These are phyloP conservation scores for Plectosphaerella cucumerina DNA, from an alignment of 2,329 filamentous ascomycete species.

Conservation along the genomic window DNA sequence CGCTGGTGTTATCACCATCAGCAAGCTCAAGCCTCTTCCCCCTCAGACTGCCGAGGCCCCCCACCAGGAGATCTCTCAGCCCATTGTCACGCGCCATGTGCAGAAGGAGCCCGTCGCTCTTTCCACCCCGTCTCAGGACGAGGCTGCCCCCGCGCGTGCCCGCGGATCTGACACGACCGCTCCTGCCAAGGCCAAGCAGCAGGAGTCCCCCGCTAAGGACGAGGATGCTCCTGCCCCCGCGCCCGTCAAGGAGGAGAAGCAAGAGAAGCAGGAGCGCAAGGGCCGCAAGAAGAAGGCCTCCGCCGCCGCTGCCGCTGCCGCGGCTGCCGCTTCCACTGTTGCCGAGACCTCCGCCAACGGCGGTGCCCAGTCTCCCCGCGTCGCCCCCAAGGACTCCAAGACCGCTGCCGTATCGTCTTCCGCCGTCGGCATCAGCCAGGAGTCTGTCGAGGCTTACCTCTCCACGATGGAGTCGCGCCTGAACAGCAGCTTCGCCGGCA, in stretches of 20 bases:
- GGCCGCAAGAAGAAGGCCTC: conserved; percentile 65
- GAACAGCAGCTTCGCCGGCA: conserved; percentile 39
- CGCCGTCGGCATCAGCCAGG: conserved; percentile 28
- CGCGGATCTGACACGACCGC: conserved; percentile 25
- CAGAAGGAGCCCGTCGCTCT: conserved; percentile 30
- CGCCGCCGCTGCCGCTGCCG: conserved; percentile 32
- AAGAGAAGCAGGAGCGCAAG: conserved; percentile 61
- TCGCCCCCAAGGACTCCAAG: conserved; percentile 21
- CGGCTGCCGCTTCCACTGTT: conserved; percentile 28
- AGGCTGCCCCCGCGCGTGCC: conserved; percentile 24
- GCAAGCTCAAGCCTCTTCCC: conserved; percentile 57
- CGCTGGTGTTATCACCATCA: conserved; percentile 69
- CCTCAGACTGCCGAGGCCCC: conserved; percentile 43
- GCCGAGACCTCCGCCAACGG: conserved; percentile 44
- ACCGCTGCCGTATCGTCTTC: conserved; percentile 20
- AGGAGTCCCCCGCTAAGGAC: conserved; percentile 35
- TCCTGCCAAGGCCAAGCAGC: conserved; percentile 34
- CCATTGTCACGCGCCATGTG: conserved; percentile 20
- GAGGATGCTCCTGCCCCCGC: conserved; percentile 35
- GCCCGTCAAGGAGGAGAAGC: conserved; percentile 22
- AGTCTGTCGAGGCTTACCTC: conserved; percentile 51
- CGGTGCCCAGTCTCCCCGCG: conserved; percentile 26
- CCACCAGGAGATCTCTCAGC: conserved; percentile 28
- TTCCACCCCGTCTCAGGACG: conserved; percentile 20
- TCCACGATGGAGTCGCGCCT: conserved; percentile 49